Evolutionary conservation across 306 rosid species (phyloP), one percentile per base, ranked within the genome.

Genomic region (Gastrolobium bilobum): DNA sequence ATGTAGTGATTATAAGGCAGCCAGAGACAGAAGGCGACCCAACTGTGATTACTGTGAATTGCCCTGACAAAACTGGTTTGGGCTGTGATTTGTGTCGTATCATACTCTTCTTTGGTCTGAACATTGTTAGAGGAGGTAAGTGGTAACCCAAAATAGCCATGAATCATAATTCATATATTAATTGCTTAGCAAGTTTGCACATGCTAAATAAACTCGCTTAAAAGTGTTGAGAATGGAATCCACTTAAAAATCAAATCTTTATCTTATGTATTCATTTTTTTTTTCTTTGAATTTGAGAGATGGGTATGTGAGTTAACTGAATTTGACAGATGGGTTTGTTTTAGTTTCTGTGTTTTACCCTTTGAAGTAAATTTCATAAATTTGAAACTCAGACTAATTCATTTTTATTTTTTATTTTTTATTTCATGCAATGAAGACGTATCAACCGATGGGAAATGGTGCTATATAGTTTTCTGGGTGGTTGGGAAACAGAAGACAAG

Each of bases 371-470:
- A 57, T 29, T 71, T 71, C 62, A 29, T 56, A 1, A 62, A 15
- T 46, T 57, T 75, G 81, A 46, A 60, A 38, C 20, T 74, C 71
- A 57, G 61, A 15, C 31, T 58, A 35, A 46, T 9, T 68, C 8
- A n/a, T 77, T 8, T 53, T 20, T 14, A 20, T 15, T 10, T 20
- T 43, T 15, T 71, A 11, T 63, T 50, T 69, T 74, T 7, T 10
- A 31, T 68, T 71, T 84, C 34, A 0, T 71, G 51, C 31, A 68
- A 64, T 88, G 88, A 81, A 95, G 99, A 95, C 66, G 86, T 95
- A 7, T 88, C 98, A 4, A 95, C 99, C 15, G 99, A 95, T 81
- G 99, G 99, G 39, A 95, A 88, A 76, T 95, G 99, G 99, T 95
- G 99, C 83, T 95, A 86, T 85, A 7, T 95, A 64, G 94, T 95